Conservation (phyloP, 2,329 filamentous ascomycete species). For the Scytalidium sp. region DNA sequence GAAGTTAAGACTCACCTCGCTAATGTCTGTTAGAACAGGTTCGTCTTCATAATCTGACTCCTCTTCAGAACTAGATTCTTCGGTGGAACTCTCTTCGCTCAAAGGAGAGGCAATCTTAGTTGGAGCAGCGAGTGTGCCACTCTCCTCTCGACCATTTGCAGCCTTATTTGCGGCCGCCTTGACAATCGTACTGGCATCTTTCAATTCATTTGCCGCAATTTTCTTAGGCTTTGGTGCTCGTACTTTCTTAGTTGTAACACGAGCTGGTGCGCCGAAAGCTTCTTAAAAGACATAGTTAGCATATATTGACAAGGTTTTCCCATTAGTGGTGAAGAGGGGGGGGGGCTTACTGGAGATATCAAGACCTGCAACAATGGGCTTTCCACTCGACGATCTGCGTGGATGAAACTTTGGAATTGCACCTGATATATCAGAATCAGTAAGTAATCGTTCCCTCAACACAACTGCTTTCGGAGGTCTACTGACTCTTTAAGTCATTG, state of each 20-base stretch:
- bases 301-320: no score
- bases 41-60: constrained; percentile 30
- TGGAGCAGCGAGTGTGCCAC: constrained; percentile 7
- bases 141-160: constrained; percentile 13
- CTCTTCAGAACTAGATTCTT: constrained; percentile 28
- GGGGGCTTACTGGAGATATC: constrained; percentile 23
- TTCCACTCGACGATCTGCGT: constrained; percentile 26
- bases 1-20: constrained; percentile 26
- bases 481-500: constrained; percentile 26
- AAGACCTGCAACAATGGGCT: constrained; percentile 24
- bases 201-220: constrained; percentile 18
- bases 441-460: background rate
- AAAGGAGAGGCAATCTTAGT: constrained; percentile 19
- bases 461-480: background rate
- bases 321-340: background rate
- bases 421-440: constrained; percentile 11
- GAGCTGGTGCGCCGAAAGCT: constrained; percentile 11
- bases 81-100: constrained; percentile 27
- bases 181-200: constrained; percentile 21
- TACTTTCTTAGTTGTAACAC: constrained; percentile 3
- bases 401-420: constrained; percentile 28
- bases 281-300: background rate
- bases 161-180: constrained; percentile 16
- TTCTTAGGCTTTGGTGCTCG: constrained; percentile 18
- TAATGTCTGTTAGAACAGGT: constrained; percentile 23